Evolutionary conservation across 2,329 filamentous ascomycete genomes (phyloP).

Genomic region (Cytospora leucostoma): DNA sequence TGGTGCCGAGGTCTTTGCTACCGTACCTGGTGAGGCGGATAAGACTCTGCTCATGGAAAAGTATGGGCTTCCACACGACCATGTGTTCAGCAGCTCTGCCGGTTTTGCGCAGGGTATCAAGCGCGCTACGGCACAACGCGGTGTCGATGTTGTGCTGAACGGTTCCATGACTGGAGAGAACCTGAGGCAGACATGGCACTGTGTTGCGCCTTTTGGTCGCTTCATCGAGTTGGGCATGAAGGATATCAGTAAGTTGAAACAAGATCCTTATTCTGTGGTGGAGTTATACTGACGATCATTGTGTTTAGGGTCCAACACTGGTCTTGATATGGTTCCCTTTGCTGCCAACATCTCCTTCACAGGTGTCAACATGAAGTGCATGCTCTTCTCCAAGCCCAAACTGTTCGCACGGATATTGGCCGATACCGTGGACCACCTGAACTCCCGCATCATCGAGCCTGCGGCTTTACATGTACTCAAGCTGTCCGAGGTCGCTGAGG

Average conservation of each 20-base stretch:
- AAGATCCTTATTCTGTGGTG: not conserved
- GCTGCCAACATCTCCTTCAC: conserved; percentile 3
- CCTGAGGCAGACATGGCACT: conserved; percentile 6
- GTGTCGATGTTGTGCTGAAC: conserved; percentile 32
- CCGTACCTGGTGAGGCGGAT: conserved; percentile 6
- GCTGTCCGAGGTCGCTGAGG: conserved; percentile 6
- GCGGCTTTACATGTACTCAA: conserved; percentile 4
- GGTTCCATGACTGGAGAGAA: conserved; percentile 3
- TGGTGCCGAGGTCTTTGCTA: conserved; percentile 17
- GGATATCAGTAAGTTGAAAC: conserved; percentile 13
- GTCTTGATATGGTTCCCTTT: conserved; percentile 12
- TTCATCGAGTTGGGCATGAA: conserved; percentile 31
- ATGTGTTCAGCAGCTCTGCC: conserved; percentile 35
- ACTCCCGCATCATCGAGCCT: not conserved
- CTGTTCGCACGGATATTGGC: not conserved
- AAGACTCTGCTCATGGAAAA: not conserved
- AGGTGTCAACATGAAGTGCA: conserved; percentile 17
- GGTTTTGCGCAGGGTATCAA: conserved; percentile 36
- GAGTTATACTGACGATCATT: not conserved
- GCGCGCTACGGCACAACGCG: conserved; percentile 32
- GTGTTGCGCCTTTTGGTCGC: conserved; percentile 24
- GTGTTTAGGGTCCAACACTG: conserved; percentile 7
- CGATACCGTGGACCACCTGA: conserved; percentile 3
- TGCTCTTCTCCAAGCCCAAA: conserved; percentile 7
- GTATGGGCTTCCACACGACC: not conserved